Evolutionary conservation across 495 filamentous ascomycete genomes (phyloP).

Genomic region (Aspergillus egyptiacus): DNA sequence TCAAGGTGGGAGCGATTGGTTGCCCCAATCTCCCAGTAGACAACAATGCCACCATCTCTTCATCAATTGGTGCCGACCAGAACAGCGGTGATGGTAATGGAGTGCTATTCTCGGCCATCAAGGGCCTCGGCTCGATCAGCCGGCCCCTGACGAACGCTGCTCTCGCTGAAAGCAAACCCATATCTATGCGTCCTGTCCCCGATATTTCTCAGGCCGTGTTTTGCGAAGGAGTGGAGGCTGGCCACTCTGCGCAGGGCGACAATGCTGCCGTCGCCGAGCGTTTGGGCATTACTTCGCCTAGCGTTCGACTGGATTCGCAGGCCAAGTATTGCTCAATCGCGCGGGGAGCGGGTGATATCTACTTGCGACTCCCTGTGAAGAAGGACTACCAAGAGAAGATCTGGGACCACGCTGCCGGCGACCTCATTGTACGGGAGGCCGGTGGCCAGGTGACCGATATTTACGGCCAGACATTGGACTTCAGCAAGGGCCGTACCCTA

Average conservation of each 20-base stretch:
- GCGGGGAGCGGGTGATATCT: conserved; percentile 91
- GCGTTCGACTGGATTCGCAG: conserved; percentile 93
- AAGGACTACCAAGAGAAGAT: conserved; percentile 97
- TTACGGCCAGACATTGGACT: conserved; percentile 73
- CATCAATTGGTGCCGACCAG: conserved; percentile 61
- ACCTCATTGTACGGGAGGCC: conserved; percentile 88
- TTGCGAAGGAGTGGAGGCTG: conserved; percentile 91
- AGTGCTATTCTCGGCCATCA: conserved; percentile 75
- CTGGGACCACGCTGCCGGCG: conserved; percentile 98
- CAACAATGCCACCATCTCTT: conserved; percentile 59
- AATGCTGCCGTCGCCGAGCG: conserved; percentile 76
- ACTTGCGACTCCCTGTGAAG: conserved; percentile 77
- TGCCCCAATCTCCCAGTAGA: conserved; percentile 92
- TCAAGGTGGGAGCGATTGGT: conserved; percentile 88
- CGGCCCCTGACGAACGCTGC: conserved; percentile 57
- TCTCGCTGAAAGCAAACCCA: conserved; percentile 55
- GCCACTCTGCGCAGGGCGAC: conserved; percentile 82
- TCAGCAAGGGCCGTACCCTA: conserved; percentile 79
- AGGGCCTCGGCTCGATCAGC: conserved; percentile 69
- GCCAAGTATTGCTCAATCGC: conserved; percentile 96
- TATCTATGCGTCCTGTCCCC: conserved; percentile 69
- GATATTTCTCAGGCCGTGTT: conserved; percentile 76
- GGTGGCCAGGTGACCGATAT: conserved; percentile 88
- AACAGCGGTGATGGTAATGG: conserved; percentile 63
- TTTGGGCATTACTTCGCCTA: conserved; percentile 76